Evolutionary conservation across 202 grass and related monocot species (phyloP).

Genomic region (Bolboschoenoplectus hybrid): DNA sequence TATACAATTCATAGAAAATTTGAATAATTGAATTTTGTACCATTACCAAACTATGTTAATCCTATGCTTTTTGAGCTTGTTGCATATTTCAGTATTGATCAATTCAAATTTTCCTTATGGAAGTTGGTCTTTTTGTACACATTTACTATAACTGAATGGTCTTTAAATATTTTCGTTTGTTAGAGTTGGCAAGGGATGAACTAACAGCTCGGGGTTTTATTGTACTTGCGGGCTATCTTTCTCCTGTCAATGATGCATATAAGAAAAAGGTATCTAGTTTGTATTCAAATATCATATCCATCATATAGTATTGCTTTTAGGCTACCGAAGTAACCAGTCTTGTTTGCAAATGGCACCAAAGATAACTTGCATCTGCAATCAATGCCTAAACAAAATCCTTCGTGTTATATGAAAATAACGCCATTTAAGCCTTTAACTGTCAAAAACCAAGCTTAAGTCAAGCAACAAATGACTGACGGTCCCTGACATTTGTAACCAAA

Average conservation of each 20-base stretch:
- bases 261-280: constrained; percentile 72
- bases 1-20: not conserved
- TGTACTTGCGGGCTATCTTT: constrained; percentile 78
- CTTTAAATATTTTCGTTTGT: constrained; percentile 15
- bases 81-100: not conserved
- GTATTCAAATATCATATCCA: not conserved
- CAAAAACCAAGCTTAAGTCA: not conserved
- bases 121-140: not conserved
- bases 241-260: constrained; percentile 89
- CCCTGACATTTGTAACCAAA: not conserved
- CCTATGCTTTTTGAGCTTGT: not conserved
- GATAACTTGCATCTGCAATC: not conserved
- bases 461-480: not conserved
- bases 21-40: not conserved
- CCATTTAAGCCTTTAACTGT: not conserved
- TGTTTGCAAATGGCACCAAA: not conserved
- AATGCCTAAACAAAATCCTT: not conserved
- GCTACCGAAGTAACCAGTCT: not conserved
- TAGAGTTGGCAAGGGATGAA: constrained; percentile 84
- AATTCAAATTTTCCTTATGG: not conserved
- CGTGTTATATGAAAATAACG: not conserved
- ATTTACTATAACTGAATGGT: not conserved
- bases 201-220: constrained; percentile 59
- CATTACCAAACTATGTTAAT: not conserved
- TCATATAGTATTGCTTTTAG: not conserved